Conservation (phyloP, 148 eudicot species). For the Polygonum aviculare region DNA sequence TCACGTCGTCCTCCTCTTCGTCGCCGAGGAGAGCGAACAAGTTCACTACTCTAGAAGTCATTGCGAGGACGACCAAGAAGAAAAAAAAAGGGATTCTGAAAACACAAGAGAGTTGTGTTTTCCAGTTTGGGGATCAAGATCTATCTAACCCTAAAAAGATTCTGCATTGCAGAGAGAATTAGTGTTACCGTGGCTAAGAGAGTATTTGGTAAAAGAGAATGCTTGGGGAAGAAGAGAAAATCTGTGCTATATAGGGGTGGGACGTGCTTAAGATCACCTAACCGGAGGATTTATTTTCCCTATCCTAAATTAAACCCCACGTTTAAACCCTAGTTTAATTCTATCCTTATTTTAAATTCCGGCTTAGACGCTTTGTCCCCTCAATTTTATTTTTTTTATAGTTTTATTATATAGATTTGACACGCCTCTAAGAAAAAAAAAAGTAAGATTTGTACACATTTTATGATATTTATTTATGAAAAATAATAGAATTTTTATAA, state of each 20-base stretch:
- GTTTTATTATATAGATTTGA: too few relatives aligned
- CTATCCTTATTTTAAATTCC: background rate
- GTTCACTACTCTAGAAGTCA: conserved; percentile 18
- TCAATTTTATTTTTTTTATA: too few relatives aligned
- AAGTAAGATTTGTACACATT: too few relatives aligned
- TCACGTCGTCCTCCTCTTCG: conserved; percentile 22
- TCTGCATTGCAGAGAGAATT: background rate
- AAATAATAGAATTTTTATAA: too few relatives aligned
- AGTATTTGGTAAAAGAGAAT: background rate
- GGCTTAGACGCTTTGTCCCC: too few relatives aligned
- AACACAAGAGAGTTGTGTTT: background rate
- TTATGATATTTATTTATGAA: too few relatives aligned
- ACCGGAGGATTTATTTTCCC: too few relatives aligned
- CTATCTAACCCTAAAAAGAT: background rate
- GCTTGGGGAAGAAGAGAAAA: background rate
- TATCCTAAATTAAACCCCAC: too few relatives aligned
- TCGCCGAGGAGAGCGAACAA: conserved; percentile 26
- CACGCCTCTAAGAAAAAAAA: too few relatives aligned
- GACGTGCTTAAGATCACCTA: background rate
- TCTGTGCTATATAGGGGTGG: background rate
- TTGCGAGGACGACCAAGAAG: background rate
- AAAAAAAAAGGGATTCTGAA: background rate
- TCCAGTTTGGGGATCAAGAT: too few relatives aligned
- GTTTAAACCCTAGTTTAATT: background rate
- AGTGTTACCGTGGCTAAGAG: background rate